A percentile compares a stretch with the other conserved stretches of the same genome.
Evolutionary conservation across 1,284 basidiomycete species (phyloP).

Genomic region (Ganoderma leucocontextum): DNA sequence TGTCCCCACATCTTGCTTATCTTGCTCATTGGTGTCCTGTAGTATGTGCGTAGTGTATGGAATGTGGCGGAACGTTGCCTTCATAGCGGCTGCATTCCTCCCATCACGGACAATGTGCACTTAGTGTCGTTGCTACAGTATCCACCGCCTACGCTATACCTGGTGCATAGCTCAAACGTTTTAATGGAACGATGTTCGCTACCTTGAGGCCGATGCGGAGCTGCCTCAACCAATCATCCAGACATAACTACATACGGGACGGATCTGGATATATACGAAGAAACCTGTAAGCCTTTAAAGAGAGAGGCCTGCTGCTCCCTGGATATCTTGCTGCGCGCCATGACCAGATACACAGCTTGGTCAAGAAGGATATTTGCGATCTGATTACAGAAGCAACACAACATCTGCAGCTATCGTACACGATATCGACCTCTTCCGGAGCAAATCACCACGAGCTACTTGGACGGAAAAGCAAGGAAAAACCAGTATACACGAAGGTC

Average conservation of each 20-base stretch:
- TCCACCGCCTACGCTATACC: conserved; percentile 13
- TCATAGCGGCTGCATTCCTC: conserved; percentile 8
- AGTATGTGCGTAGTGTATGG: conserved; percentile 17
- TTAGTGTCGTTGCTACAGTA: conserved; percentile 16
- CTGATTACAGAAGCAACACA: conserved; percentile 3
- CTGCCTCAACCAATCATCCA: background rate
- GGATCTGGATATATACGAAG: background rate
- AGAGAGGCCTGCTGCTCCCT: background rate
- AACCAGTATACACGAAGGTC: conserved; percentile 20
- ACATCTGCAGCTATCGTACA: conserved; percentile 19
- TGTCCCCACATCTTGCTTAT: conserved; percentile 4
- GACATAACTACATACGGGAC: background rate
- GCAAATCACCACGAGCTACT: conserved; percentile 11
- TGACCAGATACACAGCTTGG: background rate
- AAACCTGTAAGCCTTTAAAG: background rate
- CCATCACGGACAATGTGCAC: conserved; percentile 18
- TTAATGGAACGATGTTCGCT: conserved; percentile 13
- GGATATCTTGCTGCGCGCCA: background rate
- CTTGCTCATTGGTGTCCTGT: conserved; percentile 14
- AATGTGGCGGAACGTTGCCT: conserved; percentile 11
- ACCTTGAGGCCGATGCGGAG: background rate
- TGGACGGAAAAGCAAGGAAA: conserved; percentile 3
- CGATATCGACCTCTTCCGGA: conserved; percentile 10
- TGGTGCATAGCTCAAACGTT: conserved; percentile 17
- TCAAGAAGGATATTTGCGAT: background rate